Evolutionary conservation across 441 rosid species (phyloP).

Genomic region (Croton setiger): DNA sequence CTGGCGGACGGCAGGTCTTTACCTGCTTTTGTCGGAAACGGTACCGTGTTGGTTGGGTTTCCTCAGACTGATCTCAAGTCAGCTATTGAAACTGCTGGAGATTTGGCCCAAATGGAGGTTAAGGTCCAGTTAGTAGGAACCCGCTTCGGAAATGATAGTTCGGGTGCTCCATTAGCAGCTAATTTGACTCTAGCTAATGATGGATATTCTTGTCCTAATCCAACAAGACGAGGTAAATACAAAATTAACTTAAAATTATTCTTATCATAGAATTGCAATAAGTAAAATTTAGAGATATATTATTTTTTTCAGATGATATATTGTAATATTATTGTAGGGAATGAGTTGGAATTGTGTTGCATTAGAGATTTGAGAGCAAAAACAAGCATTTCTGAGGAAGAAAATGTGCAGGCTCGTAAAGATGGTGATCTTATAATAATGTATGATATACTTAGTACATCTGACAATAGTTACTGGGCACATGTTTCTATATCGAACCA

Average conservation of each 20-base stretch:
- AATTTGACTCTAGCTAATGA: conserved; percentile 58
- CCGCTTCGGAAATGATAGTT: conserved; percentile 61
- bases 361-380: conserved; percentile 29
- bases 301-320: no score
- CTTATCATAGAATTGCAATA: no score
- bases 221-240: conserved; percentile 47
- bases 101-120: conserved; percentile 62
- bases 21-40: conserved; percentile 67
- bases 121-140: conserved; percentile 70
- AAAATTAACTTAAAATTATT: no score
- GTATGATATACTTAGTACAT: conserved; percentile 70
- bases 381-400: conserved; percentile 30
- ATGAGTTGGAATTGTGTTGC: conserved; percentile 64
- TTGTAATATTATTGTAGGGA: conserved; percentile 35
- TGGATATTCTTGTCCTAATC: conserved; percentile 55
- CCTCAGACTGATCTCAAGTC: conserved; percentile 70
- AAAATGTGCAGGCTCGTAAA: conserved; percentile 50
- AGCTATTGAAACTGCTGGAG: conserved; percentile 91
- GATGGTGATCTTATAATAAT: conserved; percentile 83
- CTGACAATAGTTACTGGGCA: conserved; percentile 53
- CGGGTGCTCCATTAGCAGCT: conserved; percentile 54
- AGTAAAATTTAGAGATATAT: no score
- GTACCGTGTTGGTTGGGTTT: conserved; percentile 66
- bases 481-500: conserved; percentile 72
- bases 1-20: conserved; percentile 59